A percentile compares a stretch with the other conserved stretches of the same genome.
These are phyloP conservation scores for Aquilaria agallochum DNA, from an alignment of 441 rosid species.

Conservation along the genomic window DNA sequence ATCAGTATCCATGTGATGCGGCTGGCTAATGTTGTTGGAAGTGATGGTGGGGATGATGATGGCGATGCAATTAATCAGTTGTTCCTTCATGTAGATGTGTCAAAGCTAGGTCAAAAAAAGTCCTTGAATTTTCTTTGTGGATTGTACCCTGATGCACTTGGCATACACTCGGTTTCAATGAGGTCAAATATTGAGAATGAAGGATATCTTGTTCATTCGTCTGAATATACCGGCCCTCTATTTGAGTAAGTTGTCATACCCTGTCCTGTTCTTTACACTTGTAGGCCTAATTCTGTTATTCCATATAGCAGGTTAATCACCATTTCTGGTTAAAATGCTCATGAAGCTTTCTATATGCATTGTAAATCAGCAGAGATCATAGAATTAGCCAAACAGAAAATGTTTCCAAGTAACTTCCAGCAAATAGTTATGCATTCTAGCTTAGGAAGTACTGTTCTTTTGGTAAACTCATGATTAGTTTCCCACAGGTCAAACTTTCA, in stretches of 20 bases:
- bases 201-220: conserved; percentile 29
- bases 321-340: too few species aligned
- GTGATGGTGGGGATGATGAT: conserved; percentile 38
- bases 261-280: conserved; percentile 1
- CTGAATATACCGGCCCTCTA: conserved; percentile 62
- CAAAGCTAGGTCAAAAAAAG: conserved; percentile 55
- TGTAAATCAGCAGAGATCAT: too few species aligned
- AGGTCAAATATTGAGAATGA: conserved; percentile 51
- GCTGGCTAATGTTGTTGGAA: conserved; percentile 36
- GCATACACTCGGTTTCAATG: conserved; percentile 77
- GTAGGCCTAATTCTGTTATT: not conserved
- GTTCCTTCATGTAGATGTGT: conserved; percentile 75
- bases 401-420: too few species aligned
- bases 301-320: too few species aligned
- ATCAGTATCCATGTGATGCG: conserved; percentile 66
- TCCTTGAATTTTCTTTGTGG: conserved; percentile 77
- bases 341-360: too few species aligned
- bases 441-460: too few species aligned
- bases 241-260: conserved; percentile 48
- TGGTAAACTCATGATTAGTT: too few species aligned
- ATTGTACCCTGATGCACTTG: conserved; percentile 83
- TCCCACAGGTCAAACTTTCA: too few species aligned
- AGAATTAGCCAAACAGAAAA: too few species aligned
- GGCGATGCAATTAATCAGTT: conserved; percentile 69
- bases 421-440: too few species aligned